Evolutionary conservation across 371 early-diverging fungal species (phyloP).

Genomic region (Mortierella sp.): DNA sequence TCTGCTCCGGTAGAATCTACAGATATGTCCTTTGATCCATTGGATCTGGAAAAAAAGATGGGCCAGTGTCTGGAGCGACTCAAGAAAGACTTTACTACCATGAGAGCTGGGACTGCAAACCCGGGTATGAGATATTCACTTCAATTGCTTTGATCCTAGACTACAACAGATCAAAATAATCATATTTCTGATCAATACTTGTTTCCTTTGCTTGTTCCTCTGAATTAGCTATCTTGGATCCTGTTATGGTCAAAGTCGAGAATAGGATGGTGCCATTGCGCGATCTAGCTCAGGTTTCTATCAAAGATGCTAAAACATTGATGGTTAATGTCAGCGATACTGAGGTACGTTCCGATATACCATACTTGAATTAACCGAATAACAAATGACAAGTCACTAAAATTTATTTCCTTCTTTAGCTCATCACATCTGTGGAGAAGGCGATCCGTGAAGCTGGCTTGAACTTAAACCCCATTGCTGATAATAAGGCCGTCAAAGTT

Average conservation of each 20-base stretch:
- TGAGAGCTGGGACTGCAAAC: slow-evolving; percentile 83
- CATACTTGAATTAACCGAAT: not conserved
- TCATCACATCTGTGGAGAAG: slow-evolving; percentile 79
- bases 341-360: slow-evolving; percentile 63
- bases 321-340: slow-evolving; percentile 84
- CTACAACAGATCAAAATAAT: not conserved
- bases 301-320: slow-evolving; percentile 91
- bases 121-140: slow-evolving; percentile 64
- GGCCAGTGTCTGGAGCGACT: slow-evolving; percentile 59
- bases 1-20: slow-evolving; percentile 18
- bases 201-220: not conserved
- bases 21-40: slow-evolving; percentile 47
- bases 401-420: slow-evolving; percentile 56
- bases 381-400: not conserved
- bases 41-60: slow-evolving; percentile 55
- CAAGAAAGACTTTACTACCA: slow-evolving; percentile 71
- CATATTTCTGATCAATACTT: not conserved
- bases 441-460: slow-evolving; percentile 86
- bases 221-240: slow-evolving; percentile 78
- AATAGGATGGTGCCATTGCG: slow-evolving; percentile 68
- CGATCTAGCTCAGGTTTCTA: slow-evolving; percentile 83
- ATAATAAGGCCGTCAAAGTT: slow-evolving; percentile 79
- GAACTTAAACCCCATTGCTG: slow-evolving; percentile 84
- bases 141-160: too few species aligned
- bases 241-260: slow-evolving; percentile 75